These are phyloP conservation scores for Fusarium graminum DNA, from an alignment of 2,329 filamentous ascomycete genomes.

Conservation along the genomic window DNA sequence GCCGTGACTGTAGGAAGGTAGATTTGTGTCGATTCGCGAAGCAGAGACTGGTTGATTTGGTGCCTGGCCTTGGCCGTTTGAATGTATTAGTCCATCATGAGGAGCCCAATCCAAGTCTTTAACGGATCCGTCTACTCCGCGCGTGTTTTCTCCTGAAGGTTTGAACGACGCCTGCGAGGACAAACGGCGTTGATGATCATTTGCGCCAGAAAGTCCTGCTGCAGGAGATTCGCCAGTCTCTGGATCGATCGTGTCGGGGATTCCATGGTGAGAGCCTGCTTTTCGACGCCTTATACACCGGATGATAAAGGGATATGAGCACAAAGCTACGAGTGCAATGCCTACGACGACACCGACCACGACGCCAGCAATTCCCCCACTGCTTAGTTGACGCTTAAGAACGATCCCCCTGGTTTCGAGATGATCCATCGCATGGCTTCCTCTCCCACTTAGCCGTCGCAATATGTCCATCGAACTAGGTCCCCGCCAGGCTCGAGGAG, in stretches of 20 bases:
- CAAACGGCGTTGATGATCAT: slow-evolving; percentile 49
- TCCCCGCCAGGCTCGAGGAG: slow-evolving; percentile 18
- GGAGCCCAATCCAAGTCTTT: slow-evolving; percentile 49
- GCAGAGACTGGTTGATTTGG: slow-evolving; percentile 22
- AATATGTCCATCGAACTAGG: slow-evolving; percentile 42
- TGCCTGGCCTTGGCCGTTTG: slow-evolving; percentile 30
- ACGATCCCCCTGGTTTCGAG: slow-evolving; percentile 38
- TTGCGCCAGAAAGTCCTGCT: slow-evolving; percentile 22
- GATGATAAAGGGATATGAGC: slow-evolving; percentile 57
- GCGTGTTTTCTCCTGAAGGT: slow-evolving; percentile 48
- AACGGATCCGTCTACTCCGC: slow-evolving; percentile 45
- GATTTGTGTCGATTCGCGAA: slow-evolving; percentile 38
- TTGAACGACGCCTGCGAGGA: slow-evolving; percentile 57
- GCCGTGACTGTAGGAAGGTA: slow-evolving; percentile 16
- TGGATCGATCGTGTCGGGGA: slow-evolving; percentile 44
- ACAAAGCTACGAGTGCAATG: slow-evolving; percentile 53
- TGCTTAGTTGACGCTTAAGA: slow-evolving; percentile 49
- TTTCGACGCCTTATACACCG: slow-evolving; percentile 50
- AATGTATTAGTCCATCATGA: slow-evolving; percentile 32
- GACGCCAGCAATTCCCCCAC: slow-evolving; percentile 56
- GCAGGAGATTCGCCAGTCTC: slow-evolving; percentile 50
- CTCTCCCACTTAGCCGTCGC: slow-evolving; percentile 40
- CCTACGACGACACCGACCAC: slow-evolving; percentile 55
- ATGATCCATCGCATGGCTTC: slow-evolving; percentile 43
- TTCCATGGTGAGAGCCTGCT: slow-evolving; percentile 41